Evolutionary conservation across 2,329 filamentous ascomycete species (phyloP), one percentile per base, ranked within the genome.

Genomic region (Colletotrichum nymphaeae): DNA sequence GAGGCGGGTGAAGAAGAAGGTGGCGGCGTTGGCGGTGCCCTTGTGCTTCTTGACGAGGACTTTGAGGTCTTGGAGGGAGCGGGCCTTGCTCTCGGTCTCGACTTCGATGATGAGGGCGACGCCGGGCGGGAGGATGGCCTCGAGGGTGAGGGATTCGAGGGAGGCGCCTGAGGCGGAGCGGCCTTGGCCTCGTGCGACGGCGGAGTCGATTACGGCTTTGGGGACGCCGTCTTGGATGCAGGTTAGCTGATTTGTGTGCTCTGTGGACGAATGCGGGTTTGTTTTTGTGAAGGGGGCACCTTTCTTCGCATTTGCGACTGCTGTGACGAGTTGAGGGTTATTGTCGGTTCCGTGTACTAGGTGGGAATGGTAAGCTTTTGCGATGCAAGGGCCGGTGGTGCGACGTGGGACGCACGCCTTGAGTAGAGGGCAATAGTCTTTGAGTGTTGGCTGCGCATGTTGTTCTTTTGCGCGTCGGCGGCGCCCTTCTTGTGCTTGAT

Each of bases 401-500:
- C 22, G 3, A 7, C 6, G 16, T 5, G 28, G 37, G 7, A 81
- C 88, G 77, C 83, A 94, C 93, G 86, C 85, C 93, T 95, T 1
- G 94, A 94, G 72, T 92, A 92, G 74, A 92, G 88, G 63, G 92
- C 90, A 70, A 98, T 93, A 73, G 93, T 90, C 76, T 94, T 92
- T 26, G 92, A 88, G 77, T 97, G 89, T 57, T 87, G 82, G 59
- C 88, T 90, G 35, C 95, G 92, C 77, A 92, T 88, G 56, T 88
- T 89, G 83, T 91, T 94, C 83, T 95, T 98, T 77, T 92, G 92
- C 72, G 88, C 89, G 82, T 99, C 97, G 71, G 92, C 93, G 74
- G 93, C 94, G 64, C 93, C 95, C 83, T 99, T 99, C 82, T 97
- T 95, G 83, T 98, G 97, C 80, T 93, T 94, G 84, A 98, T 98